Conservation (phyloP, 129 eudicot genomes). For the Arctium minus region DNA sequence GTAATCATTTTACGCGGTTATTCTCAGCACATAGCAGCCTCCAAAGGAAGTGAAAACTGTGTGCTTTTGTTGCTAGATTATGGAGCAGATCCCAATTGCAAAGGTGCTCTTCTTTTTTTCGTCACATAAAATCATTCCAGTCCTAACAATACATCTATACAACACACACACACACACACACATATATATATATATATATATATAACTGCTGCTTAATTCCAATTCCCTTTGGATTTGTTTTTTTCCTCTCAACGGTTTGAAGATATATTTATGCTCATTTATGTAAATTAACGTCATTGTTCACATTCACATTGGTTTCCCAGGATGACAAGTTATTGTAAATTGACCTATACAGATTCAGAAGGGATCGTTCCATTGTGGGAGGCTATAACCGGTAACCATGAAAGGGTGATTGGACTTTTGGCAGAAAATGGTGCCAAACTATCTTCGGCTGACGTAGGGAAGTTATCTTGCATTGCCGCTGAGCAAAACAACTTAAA, state of each 20-base stretch:
- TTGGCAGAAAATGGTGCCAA: constrained; percentile 64
- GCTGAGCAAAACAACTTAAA: constrained; percentile 63
- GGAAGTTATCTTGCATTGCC: constrained; percentile 69
- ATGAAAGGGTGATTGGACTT: constrained; percentile 40
- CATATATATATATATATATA: no score
- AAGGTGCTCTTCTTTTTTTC: constrained; percentile 42
- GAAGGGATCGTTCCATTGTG: constrained; percentile 89
- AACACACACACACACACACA: no score
- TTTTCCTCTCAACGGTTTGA: background rate
- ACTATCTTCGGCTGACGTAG: constrained; percentile 59
- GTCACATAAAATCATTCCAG: background rate
- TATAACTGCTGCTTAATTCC: no score
- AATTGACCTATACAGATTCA: constrained; percentile 48
- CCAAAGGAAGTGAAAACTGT: constrained; percentile 84
- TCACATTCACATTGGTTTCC: background rate
- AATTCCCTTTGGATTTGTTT: background rate
- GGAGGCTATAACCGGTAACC: constrained; percentile 76
- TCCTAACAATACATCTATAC: no score
- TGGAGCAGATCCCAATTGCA: constrained; percentile 79
- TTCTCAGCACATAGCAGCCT: constrained; percentile 90
- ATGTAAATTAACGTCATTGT: background rate
- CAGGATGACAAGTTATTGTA: background rate
- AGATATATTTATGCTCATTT: background rate
- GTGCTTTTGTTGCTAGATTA: constrained; percentile 81
- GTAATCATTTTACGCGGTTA: background rate